These are phyloP conservation scores for Eimeria maxima DNA, from an alignment of 169 alveolate genomes.

Conservation along the genomic window DNA sequence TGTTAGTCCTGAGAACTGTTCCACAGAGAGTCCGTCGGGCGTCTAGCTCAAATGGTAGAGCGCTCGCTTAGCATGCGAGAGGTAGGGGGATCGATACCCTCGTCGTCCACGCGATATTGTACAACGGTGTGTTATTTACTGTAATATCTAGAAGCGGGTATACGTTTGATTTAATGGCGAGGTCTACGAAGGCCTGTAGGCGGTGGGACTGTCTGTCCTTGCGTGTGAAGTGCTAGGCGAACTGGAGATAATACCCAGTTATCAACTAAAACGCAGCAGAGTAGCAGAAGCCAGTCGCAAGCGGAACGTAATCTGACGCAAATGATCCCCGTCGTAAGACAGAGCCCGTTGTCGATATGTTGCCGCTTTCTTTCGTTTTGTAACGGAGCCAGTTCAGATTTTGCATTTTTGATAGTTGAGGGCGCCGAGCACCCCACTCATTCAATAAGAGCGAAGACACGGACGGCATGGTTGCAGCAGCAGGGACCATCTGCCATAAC, in stretches of 20 bases:
- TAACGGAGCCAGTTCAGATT: background rate
- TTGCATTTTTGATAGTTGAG: background rate
- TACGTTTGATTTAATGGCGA: too few relatives aligned
- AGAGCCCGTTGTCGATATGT: background rate
- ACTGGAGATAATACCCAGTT: background rate
- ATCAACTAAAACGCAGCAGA: background rate
- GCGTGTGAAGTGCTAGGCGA: background rate
- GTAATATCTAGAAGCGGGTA: too few relatives aligned
- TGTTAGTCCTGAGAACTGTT: background rate
- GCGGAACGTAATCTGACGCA: background rate
- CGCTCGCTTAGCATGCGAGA: conserved; percentile 99
- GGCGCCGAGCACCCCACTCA: background rate
- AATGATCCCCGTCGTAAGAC: background rate
- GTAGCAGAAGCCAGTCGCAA: background rate
- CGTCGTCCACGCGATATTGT: conserved; percentile 90
- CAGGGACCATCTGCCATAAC: background rate
- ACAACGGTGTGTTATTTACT: too few relatives aligned
- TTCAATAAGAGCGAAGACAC: background rate
- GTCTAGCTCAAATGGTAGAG: conserved; percentile 99
- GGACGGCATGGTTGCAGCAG: background rate
- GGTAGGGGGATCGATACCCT: conserved; percentile 99
- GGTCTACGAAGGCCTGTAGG: background rate
- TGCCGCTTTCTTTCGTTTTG: too few relatives aligned
- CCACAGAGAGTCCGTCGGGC: conserved; percentile 87
- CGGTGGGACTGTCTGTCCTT: background rate